Evolutionary conservation across 768 basidiomycete genomes (phyloP), one percentile per base, ranked within the genome.

Genomic region (Amanita polypyramis): DNA sequence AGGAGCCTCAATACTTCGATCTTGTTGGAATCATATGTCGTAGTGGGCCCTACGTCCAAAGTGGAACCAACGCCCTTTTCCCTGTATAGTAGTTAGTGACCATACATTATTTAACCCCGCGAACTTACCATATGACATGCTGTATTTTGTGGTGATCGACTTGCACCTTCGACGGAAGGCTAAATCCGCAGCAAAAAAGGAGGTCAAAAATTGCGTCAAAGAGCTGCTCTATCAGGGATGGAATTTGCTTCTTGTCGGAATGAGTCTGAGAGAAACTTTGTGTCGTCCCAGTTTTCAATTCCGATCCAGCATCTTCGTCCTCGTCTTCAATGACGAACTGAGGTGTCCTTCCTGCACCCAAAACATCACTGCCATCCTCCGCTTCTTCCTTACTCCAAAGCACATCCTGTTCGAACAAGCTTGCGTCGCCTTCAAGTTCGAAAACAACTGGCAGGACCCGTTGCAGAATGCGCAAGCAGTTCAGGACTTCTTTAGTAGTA

Each of bases 41-140:
- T 74, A 55, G 66, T 75, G 6, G 79, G 69, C 0, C 82, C 82
- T 6, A 79, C 75, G 59, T 88, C 83, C 32, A 75, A 69, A 2
- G 91, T 89, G 2, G 91, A 91, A 10, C 96, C 95, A 19, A 99
- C 77, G 10, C 95, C 95, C 58, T 85, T 91, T 70, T 96, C 92
- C 95, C 95, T 93, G 49, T 17, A 23, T 25, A 55, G 21, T 27
- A 41, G 34, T 46, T 25, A 37, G 27, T 43, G 35, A 17, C 49
- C 11, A 5, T 52, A 3, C 27, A 43, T 32, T n/a, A 40, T 8
- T 3, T 10, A 32, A 20, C n/a, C 34, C 25, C 14, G n/a, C 14
- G 12, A n/a, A 62, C 83, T 51, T 61, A 90, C 90, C 91, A 95
- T 47, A 94, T 94, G 19, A 86, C 70, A 69, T 92, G 85, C 60